A percentile compares a stretch with the other conserved stretches of the same genome.
Evolutionary conservation across 1,284 basidiomycete species (phyloP).

Genomic region (Cerrena zonata): DNA sequence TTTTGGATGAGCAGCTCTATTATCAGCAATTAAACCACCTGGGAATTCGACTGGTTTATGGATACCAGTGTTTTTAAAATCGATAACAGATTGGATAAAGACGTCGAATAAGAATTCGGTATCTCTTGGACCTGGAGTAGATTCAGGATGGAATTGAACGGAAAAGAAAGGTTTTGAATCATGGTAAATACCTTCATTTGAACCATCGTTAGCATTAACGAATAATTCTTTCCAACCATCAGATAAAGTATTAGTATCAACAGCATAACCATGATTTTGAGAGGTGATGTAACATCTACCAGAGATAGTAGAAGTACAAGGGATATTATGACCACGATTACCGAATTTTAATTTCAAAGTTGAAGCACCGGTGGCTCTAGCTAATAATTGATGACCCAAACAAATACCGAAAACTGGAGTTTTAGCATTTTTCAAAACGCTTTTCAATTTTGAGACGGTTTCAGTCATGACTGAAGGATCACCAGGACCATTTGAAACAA

Average conservation of each 20-base stretch:
- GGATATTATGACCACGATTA: conserved; percentile 98
- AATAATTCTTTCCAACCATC: conserved; percentile 91
- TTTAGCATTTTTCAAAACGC: conserved; percentile 68
- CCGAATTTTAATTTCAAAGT: conserved; percentile 99
- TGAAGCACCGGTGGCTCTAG: conserved; percentile 87
- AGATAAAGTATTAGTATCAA: conserved; percentile 78
- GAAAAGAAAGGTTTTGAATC: conserved; percentile 92
- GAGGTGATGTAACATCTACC: conserved; percentile 98
- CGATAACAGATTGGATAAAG: conserved; percentile 84
- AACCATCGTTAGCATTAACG: conserved; percentile 93
- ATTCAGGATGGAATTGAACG: conserved; percentile 99
- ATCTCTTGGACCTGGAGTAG: conserved; percentile 93
- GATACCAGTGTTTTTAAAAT: conserved; percentile 66
- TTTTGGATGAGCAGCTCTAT: conserved; percentile 71
- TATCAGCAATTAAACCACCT: conserved; percentile 81
- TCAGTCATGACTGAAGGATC: conserved; percentile 83
- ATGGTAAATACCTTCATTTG: conserved; percentile 96
- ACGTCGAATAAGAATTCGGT: conserved; percentile 99
- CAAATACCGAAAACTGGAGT: conserved; percentile 98
- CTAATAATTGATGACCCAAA: conserved; percentile 95
- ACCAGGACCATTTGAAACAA: conserved; percentile 97
- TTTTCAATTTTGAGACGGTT: conserved; percentile 70
- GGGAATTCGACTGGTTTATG: conserved; percentile 80
- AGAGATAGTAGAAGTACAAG: conserved; percentile 89
- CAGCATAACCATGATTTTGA: conserved; percentile 98